A percentile compares a stretch with the other conserved stretches of the same genome.
These are phyloP conservation scores for Kandelia obovata DNA, from an alignment of 345 rosid species.

Conservation along the genomic window DNA sequence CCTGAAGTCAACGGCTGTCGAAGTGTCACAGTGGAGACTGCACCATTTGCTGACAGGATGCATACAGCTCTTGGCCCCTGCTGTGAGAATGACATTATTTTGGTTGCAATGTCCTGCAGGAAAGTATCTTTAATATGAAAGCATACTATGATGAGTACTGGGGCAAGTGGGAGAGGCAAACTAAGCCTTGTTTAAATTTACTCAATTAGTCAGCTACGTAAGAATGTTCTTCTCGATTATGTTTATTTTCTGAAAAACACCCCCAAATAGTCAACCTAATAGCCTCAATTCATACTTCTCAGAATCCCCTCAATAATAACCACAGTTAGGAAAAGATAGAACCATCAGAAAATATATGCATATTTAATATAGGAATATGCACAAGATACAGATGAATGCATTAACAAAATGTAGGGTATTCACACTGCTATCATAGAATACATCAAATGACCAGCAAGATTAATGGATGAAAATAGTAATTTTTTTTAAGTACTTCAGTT, in stretches of 20 bases:
- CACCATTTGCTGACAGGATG: slow-evolving; percentile 83
- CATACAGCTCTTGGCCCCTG: slow-evolving; percentile 85
- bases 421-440: background rate
- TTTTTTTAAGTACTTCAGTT: background rate
- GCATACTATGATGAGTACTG: background rate
- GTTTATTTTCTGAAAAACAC: too few relatives aligned
- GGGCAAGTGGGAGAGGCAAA: background rate
- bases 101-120: slow-evolving; percentile 72
- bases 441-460: background rate
- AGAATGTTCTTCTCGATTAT: too few relatives aligned
- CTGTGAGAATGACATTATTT: slow-evolving; percentile 76
- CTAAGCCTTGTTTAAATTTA: background rate
- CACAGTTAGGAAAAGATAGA: background rate
- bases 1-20: slow-evolving; percentile 74
- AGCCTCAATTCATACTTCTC: too few relatives aligned
- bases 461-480: background rate
- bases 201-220: background rate
- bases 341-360: background rate
- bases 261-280: too few relatives aligned
- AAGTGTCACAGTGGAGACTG: slow-evolving; percentile 84
- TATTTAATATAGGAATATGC: background rate
- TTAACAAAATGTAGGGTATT: background rate
- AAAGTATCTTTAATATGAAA: slow-evolving; percentile 11
- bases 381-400: background rate
- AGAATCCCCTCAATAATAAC: background rate